Evolutionary conservation across 768 basidiomycete species (phyloP).

Genomic region (Cystobasidium onofrii): DNA sequence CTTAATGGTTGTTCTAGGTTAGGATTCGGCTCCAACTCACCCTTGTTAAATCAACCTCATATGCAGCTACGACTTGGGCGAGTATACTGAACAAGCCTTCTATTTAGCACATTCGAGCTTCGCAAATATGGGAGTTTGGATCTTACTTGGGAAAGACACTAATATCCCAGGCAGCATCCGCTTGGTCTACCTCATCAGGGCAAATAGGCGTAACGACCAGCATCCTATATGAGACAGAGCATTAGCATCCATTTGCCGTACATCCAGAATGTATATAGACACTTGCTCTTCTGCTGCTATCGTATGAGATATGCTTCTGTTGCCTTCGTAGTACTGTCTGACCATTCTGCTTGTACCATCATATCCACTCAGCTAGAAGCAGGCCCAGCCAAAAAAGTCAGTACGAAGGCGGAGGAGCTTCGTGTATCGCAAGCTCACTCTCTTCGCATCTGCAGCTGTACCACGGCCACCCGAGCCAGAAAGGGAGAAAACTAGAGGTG

Average conservation of each 20-base stretch:
- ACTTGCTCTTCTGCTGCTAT: conserved; percentile 24
- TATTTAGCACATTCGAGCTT: too few relatives aligned
- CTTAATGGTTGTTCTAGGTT: too few relatives aligned
- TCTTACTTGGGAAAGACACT: neutral
- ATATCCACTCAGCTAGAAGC: conserved; percentile 18
- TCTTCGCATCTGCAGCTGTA: neutral
- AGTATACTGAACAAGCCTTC: conserved; percentile 1
- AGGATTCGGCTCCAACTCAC: neutral
- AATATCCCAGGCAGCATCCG: conserved; percentile 3
- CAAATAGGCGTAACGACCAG: conserved; percentile 24
- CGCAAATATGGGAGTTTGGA: too few relatives aligned
- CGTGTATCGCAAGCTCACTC: neutral
- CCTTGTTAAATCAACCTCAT: conserved; percentile 13
- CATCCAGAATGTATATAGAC: neutral
- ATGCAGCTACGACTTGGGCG: conserved; percentile 12
- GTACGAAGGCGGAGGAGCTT: neutral
- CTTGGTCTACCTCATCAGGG: neutral
- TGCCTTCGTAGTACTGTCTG: conserved; percentile 9
- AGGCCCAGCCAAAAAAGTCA: neutral
- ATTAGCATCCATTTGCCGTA: too few relatives aligned
- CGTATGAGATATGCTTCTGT: neutral
- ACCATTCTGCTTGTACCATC: conserved; percentile 18
- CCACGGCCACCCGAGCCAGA: conserved; percentile 18
- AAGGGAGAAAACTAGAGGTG: conserved; percentile 18
- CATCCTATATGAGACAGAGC: neutral